phyloP scores from a whole-genome alignment of 2,329 filamentous ascomycete species.

The Purpureocillium lavendulum region DNA sequence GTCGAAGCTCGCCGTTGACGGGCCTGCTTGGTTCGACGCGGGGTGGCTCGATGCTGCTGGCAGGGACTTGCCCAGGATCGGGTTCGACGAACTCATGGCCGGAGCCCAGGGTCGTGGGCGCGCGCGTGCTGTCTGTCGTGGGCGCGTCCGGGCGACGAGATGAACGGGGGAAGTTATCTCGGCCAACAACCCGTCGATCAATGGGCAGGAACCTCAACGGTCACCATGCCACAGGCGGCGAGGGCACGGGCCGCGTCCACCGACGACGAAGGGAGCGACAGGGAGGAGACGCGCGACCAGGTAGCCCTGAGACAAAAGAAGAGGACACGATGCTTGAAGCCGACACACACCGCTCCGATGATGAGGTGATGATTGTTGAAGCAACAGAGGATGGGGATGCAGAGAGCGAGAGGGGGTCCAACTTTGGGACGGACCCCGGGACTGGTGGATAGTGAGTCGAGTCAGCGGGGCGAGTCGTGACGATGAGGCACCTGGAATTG shows the following conservation, averaged over 20 bases:
- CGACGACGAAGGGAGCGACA: neutral
- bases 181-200: neutral
- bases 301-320: too few species aligned
- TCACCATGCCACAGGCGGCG: constrained; percentile 5
- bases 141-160: neutral
- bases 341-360: too few species aligned
- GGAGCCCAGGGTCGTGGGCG: constrained; percentile 1
- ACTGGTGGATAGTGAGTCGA: constrained; percentile 21
- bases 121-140: too few species aligned
- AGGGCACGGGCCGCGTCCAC: neutral
- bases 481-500: neutral
- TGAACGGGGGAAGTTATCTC: neutral
- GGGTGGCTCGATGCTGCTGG: constrained; percentile 33
- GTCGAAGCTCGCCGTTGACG: constrained; percentile 40
- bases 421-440: constrained; percentile 25
- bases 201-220: neutral
- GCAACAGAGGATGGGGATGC: neutral
- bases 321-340: too few species aligned
- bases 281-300: too few species aligned
- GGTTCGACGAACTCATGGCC: constrained; percentile 25
- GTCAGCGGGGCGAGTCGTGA: constrained; percentile 26
- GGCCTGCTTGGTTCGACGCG: constrained; percentile 29
- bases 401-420: constrained; percentile 21
- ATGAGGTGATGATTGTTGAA: neutral
- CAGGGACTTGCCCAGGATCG: constrained; percentile 41